These are phyloP conservation scores for Perilla frutescens DNA, from an alignment of 257 asterid genomes.

Conservation along the genomic window DNA sequence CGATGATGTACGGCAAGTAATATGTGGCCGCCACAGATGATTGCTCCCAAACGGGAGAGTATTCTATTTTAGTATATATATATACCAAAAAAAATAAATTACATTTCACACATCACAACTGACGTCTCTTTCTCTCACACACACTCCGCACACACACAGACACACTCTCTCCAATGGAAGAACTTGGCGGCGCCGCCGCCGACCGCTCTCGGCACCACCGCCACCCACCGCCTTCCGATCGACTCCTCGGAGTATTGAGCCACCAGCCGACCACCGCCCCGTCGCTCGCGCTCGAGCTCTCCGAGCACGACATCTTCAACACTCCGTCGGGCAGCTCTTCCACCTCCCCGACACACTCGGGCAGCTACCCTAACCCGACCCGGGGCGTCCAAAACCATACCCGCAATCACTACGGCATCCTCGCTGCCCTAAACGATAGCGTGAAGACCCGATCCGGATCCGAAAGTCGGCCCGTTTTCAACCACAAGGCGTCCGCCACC, in stretches of 20 bases:
- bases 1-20: too few relatives aligned
- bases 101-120: slow-evolving; percentile 7
- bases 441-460: slow-evolving; percentile 38
- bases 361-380: slow-evolving; percentile 21
- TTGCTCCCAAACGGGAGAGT: slow-evolving; percentile 29
- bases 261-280: slow-evolving; percentile 32
- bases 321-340: slow-evolving; percentile 43
- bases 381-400: slow-evolving; percentile 12
- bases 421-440: slow-evolving; percentile 54
- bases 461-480: slow-evolving; percentile 56
- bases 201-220: slow-evolving; percentile 40
- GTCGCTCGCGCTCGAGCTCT: slow-evolving; percentile 51
- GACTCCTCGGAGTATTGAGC: slow-evolving; percentile 43
- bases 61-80: neutral
- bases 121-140: slow-evolving; percentile 9
- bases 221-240: slow-evolving; percentile 39
- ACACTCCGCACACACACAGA: neutral
- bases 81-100: too few relatives aligned
- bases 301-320: slow-evolving; percentile 70
- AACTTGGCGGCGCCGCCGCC: slow-evolving; percentile 40
- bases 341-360: slow-evolving; percentile 36
- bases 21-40: slow-evolving; percentile 18
- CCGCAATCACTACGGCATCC: slow-evolving; percentile 51
- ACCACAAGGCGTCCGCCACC: slow-evolving; percentile 62
- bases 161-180: slow-evolving; percentile 38